phyloP scores from a whole-genome alignment of 2,329 filamentous ascomycete genomes.

The Thielaviopsis ethacetica region DNA sequence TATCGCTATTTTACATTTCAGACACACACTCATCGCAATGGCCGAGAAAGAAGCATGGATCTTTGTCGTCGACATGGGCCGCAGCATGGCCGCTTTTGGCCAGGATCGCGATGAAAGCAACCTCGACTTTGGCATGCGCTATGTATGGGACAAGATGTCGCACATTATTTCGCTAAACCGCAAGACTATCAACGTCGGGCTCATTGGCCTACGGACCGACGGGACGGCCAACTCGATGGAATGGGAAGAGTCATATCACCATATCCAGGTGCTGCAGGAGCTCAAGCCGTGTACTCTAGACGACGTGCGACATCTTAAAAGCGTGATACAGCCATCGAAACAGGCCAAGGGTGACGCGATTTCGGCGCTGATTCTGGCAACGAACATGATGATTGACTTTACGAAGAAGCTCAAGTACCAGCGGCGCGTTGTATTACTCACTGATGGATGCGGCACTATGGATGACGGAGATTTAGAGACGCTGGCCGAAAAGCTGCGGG shows the following conservation, averaged over 20 bases:
- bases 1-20: not conserved
- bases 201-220: conserved; percentile 71
- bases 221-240: conserved; percentile 53
- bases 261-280: conserved; percentile 68
- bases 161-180: conserved; percentile 52
- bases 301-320: conserved; percentile 48
- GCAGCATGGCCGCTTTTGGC: conserved; percentile 61
- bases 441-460: conserved; percentile 59
- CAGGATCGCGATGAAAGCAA: conserved; percentile 61
- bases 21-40: conserved; percentile 39
- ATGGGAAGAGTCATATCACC: conserved; percentile 56
- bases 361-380: conserved; percentile 71
- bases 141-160: conserved; percentile 81
- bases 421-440: conserved; percentile 69
- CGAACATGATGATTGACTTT: conserved; percentile 66
- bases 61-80: conserved; percentile 78
- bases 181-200: conserved; percentile 54
- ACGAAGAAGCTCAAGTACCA: conserved; percentile 73
- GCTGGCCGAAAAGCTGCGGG: conserved; percentile 58
- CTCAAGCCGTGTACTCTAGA: conserved; percentile 45
- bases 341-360: conserved; percentile 66
- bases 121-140: conserved; percentile 77
- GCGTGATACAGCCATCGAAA: conserved; percentile 47
- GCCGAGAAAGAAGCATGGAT: conserved; percentile 84
- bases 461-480: conserved; percentile 45